Evolutionary conservation across 164 flowering plant genomes (phyloP).

Genomic region (Akebia trifoliata): DNA sequence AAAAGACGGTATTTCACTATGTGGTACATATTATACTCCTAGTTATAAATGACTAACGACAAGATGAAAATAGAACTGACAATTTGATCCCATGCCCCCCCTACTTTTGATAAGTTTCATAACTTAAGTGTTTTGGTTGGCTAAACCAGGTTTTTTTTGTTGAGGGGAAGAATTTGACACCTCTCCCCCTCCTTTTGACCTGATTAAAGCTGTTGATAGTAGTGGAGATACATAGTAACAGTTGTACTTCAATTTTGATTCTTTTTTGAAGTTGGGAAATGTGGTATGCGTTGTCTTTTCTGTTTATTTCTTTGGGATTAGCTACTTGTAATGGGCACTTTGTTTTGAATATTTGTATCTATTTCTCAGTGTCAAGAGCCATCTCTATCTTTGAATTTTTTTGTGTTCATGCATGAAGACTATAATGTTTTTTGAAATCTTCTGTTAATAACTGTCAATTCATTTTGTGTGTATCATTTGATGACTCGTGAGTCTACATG

Average conservation of each 20-base stretch:
- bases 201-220: neutral
- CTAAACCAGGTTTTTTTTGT: neutral
- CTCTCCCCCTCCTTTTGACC: slow-evolving; percentile 7
- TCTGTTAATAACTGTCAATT: no score
- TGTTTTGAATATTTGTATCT: no score
- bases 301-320: no score
- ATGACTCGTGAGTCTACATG: no score
- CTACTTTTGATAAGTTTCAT: neutral
- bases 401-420: no score
- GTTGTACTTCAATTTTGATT: neutral
- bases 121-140: neutral
- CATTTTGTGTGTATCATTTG: no score
- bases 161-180: neutral
- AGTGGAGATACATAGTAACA: neutral
- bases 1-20: neutral
- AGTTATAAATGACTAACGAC: slow-evolving; percentile 9
- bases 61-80: slow-evolving; percentile 6
- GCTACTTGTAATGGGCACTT: no score
- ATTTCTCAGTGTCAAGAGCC: no score
- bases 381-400: no score
- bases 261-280: neutral
- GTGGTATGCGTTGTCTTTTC: no score
- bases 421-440: no score
- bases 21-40: slow-evolving; percentile 4
- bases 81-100: neutral